Conservation (phyloP, 768 basidiomycete genomes). For the Lactarius tabidus region DNA sequence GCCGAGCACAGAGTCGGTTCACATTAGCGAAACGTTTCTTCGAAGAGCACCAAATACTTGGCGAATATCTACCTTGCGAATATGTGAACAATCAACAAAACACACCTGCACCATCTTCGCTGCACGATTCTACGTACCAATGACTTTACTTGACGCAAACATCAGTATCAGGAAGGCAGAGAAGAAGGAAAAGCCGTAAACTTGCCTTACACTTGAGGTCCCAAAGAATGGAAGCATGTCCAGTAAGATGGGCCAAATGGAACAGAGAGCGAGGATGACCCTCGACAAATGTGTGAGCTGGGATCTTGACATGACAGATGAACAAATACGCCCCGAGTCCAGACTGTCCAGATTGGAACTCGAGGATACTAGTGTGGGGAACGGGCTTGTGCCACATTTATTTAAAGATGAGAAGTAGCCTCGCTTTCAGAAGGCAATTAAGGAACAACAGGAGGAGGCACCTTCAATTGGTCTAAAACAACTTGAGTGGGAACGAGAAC, state of each 20-base stretch:
- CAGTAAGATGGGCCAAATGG: neutral
- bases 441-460: neutral
- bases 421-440: neutral
- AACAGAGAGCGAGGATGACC: neutral
- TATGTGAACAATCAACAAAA: neutral
- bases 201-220: neutral
- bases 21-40: neutral
- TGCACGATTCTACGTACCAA: neutral
- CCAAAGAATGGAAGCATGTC: neutral
- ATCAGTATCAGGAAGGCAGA: neutral
- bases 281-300: neutral
- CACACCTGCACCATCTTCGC: neutral
- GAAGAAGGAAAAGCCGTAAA: neutral
- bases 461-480: neutral
- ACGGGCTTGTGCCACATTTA: neutral
- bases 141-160: neutral
- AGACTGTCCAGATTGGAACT: neutral
- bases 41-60: neutral
- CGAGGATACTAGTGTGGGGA: neutral
- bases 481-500: neutral
- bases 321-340: too few relatives aligned
- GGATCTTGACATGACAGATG: neutral
- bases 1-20: neutral
- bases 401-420: neutral
- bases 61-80: neutral